Percentiles rank a stretch among this genome's conserved stretches.
phyloP scores from a whole-genome alignment of 257 asterid genomes.

The Oldenlandia corymbosa region DNA sequence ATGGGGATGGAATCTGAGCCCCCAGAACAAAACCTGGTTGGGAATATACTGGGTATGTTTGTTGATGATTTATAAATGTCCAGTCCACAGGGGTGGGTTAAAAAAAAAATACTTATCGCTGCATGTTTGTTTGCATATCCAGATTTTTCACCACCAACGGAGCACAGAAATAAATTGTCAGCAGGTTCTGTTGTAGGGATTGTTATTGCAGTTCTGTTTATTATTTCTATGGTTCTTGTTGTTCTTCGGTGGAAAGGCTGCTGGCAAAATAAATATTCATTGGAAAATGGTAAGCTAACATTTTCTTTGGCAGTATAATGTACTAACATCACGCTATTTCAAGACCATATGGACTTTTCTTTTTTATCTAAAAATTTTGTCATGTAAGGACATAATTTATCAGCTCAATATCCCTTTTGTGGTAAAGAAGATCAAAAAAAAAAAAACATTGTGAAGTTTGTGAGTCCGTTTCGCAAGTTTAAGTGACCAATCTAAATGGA shows the following conservation, averaged over 20 bases:
- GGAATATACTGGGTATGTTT: too few relatives aligned
- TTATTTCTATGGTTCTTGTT: slow-evolving; percentile 25
- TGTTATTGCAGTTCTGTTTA: slow-evolving; percentile 33
- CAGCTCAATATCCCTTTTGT: too few relatives aligned
- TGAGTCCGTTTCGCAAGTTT: slow-evolving; percentile 3
- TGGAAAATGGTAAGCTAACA: slow-evolving; percentile 32
- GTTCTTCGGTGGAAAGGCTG: slow-evolving; percentile 65
- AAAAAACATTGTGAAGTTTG: too few relatives aligned
- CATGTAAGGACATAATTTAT: too few relatives aligned
- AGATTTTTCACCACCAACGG: slow-evolving; percentile 47
- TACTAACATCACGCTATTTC: not conserved
- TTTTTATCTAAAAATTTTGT: too few relatives aligned
- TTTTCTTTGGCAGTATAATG: not conserved
- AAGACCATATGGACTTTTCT: too few relatives aligned
- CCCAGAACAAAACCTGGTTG: too few relatives aligned
- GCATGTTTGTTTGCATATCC: slow-evolving; percentile 16
- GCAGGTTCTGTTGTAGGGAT: slow-evolving; percentile 47
- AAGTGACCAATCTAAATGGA: not conserved
- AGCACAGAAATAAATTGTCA: slow-evolving; percentile 25
- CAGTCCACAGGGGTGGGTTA: too few relatives aligned
- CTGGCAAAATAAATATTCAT: slow-evolving; percentile 19
- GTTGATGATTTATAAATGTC: too few relatives aligned
- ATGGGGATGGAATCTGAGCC: too few relatives aligned
- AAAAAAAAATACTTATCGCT: too few relatives aligned
- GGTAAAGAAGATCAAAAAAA: too few relatives aligned